phyloP scores from a whole-genome alignment of 108 stramenopile genomes.

The Asterionellopsis glacialis region DNA sequence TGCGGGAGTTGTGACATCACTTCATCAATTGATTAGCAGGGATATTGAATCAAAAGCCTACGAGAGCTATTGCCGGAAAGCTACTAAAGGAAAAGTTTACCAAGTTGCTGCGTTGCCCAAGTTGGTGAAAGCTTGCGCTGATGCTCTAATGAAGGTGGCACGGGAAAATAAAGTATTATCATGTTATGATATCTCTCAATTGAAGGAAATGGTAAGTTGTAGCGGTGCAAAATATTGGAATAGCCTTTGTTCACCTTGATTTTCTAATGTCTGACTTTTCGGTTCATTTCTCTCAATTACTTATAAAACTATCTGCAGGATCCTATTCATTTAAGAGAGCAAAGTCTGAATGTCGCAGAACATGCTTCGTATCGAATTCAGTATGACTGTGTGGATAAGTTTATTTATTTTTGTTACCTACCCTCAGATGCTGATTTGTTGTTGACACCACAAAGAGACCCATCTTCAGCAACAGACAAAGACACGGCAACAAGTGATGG shows the following conservation, averaged over 20 bases:
- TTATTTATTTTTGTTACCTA: slow-evolving; percentile 66
- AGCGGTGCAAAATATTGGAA: too few species aligned
- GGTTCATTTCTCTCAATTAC: too few species aligned
- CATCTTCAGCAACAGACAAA: slow-evolving; percentile 12
- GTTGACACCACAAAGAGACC: slow-evolving; percentile 24
- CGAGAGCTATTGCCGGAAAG: slow-evolving; percentile 49
- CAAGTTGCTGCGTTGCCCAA: slow-evolving; percentile 59
- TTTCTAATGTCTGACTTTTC: too few species aligned
- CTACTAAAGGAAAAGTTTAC: slow-evolving; percentile 33
- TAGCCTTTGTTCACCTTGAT: too few species aligned
- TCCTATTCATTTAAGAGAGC: slow-evolving; percentile 43
- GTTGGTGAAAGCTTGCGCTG: slow-evolving; percentile 60
- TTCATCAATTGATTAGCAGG: slow-evolving; percentile 33
- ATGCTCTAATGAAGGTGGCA: slow-evolving; percentile 36
- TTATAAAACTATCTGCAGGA: not conserved
- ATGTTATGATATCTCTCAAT: slow-evolving; percentile 56
- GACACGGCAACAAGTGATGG: slow-evolving; percentile 21
- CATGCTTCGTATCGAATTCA: slow-evolving; percentile 71
- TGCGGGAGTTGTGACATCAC: slow-evolving; percentile 22
- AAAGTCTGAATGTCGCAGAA: slow-evolving; percentile 46
- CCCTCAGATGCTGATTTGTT: slow-evolving; percentile 43
- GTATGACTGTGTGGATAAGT: slow-evolving; percentile 37
- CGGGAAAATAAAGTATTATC: slow-evolving; percentile 50
- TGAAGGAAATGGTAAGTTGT: slow-evolving; percentile 13
- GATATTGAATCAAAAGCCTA: slow-evolving; percentile 44